Evolutionary conservation across 331 rosid species (phyloP), one percentile per base, ranked within the genome.

Genomic region (Stylosanthes scabra): DNA sequence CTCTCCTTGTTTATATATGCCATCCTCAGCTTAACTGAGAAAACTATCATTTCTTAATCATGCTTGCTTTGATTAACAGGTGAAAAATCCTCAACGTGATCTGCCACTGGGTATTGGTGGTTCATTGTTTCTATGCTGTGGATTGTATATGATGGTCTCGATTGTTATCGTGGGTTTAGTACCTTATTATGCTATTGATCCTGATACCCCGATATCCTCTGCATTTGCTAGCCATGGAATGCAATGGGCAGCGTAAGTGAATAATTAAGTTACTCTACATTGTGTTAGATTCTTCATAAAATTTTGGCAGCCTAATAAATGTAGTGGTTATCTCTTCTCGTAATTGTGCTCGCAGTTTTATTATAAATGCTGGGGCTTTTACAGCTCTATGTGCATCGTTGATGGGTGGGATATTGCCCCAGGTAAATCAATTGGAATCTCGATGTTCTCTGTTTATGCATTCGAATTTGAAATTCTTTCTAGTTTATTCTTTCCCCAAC

Each of bases 321-420:
- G 37, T 42, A 10, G 44, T 69, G 14, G 68, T 71, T 31, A 31
- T 31, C 37, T 31, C 3, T 31, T 31, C 63, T 74, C 68, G 31
- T 74, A 67, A 72, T 76, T 89, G 66, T 88, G 77, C 58, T 78
- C 82, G 51, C 89, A 94, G 97, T 62, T 84, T 91, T 78, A 79
- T 94, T 74, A 81, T 91, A 79, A 91, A 91, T 79, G 82, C 72
- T 66, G 99, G 98, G 68, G 96, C 97, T 76, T 85, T 83, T 65
- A 94, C 93, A 25, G 96, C 99, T 49, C 97, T 94, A 59, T 90
- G 90, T 81, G 83, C 99, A 29, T 81, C 97, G 10, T 83, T 94
- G 86, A 75, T 94, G 92, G 99, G 99, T 56, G 88, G 97, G 41
- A 64, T 94, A 72, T 96, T 94, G 78, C 99, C 99, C 31, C 99